Evolutionary conservation across 2,329 filamentous ascomycete species (phyloP).

Genomic region (Fusarium oligoseptatum): DNA sequence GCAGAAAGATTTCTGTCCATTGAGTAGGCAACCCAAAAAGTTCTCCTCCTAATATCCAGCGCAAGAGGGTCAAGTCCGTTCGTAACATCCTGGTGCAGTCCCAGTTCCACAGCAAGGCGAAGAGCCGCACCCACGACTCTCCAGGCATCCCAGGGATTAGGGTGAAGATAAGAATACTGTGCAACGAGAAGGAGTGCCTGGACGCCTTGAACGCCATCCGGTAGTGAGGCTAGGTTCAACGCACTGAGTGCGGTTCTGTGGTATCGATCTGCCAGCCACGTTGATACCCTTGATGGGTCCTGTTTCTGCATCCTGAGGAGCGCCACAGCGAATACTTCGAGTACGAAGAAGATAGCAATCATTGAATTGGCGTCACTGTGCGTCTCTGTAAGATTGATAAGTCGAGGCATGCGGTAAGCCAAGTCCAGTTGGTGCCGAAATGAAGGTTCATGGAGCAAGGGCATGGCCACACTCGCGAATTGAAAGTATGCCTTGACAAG

Average conservation of each 20-base stretch:
- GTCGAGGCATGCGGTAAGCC: background rate
- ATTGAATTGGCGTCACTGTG: background rate
- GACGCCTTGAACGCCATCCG: background rate
- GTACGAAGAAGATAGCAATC: background rate
- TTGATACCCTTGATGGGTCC: background rate
- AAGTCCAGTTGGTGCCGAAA: background rate
- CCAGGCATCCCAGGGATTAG: background rate
- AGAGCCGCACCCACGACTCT: background rate
- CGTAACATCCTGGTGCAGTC: background rate
- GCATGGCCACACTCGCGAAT: background rate
- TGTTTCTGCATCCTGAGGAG: background rate
- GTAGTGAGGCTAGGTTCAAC: background rate
- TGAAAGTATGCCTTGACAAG: background rate
- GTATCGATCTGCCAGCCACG: background rate
- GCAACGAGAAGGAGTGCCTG: background rate
- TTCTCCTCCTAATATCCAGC: background rate
- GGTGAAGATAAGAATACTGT: background rate
- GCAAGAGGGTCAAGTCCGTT: background rate
- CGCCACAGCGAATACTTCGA: background rate
- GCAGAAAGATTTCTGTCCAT: background rate
- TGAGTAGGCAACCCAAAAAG: background rate
- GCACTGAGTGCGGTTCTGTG: background rate
- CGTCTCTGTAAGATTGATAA: background rate
- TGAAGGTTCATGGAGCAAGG: background rate
- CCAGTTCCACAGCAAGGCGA: background rate